Conservation (phyloP, 495 filamentous ascomycete species). For the Aspergillus carlsbadensis region DNA sequence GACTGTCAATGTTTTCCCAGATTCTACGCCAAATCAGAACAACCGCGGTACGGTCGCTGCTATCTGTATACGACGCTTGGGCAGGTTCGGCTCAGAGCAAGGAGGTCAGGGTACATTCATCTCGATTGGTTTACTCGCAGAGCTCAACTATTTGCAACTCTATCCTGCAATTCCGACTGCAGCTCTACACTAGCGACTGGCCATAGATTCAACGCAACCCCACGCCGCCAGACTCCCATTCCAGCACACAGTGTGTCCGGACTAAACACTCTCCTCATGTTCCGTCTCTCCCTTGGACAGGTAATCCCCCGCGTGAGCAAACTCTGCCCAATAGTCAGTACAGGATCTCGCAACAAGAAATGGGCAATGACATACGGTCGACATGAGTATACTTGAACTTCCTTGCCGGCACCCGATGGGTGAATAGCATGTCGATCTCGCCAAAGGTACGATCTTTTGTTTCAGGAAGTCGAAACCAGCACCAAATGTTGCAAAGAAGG, state of each 20-base stretch:
- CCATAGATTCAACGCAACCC: too few relatives aligned
- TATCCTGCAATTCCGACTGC: too few relatives aligned
- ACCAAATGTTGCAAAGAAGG: constrained; percentile 30
- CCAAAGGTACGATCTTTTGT: constrained; percentile 50
- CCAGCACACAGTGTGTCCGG: too few relatives aligned
- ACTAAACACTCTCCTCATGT: not conserved
- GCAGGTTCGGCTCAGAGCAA: too few relatives aligned
- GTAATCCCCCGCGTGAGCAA: not conserved
- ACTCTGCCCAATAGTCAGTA: not conserved
- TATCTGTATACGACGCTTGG: too few relatives aligned
- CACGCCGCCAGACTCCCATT: not conserved
- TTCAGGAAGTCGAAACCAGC: constrained; percentile 44
- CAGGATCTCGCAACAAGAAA: not conserved
- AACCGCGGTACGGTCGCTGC: too few relatives aligned
- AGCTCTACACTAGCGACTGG: too few relatives aligned
- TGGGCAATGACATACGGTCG: constrained; percentile 19
- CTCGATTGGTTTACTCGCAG: too few relatives aligned
- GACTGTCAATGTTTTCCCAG: too few relatives aligned
- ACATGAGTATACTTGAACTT: constrained; percentile 55
- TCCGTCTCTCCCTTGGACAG: not conserved
- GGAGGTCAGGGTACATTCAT: too few relatives aligned
- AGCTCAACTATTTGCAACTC: too few relatives aligned
- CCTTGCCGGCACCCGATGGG: constrained; percentile 45
- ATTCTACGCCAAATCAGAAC: too few relatives aligned
- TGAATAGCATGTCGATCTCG: constrained; percentile 59